A percentile compares a stretch with the other conserved stretches of the same genome.
These are phyloP conservation scores for Trematosphaeria pertusa DNA, from an alignment of 2,329 filamentous ascomycete genomes.

Conservation along the genomic window DNA sequence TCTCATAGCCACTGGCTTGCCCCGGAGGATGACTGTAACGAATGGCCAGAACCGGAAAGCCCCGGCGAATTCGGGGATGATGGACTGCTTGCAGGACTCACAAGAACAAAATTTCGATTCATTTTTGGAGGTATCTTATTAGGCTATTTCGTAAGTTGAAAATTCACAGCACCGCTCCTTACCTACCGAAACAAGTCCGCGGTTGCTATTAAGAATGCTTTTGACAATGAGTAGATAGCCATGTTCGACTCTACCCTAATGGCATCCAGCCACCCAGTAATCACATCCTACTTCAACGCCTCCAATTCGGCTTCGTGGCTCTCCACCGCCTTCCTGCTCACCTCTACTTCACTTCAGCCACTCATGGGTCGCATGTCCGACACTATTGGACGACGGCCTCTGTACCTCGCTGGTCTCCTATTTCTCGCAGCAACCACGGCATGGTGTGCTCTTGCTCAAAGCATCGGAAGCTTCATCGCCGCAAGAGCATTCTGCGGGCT, in stretches of 20 bases:
- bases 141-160: constrained; percentile 47
- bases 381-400: constrained; percentile 70
- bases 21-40: constrained; percentile 27
- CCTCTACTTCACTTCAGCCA: constrained; percentile 77
- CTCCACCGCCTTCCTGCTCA: constrained; percentile 79
- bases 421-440: constrained; percentile 70
- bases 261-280: constrained; percentile 81
- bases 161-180: not conserved
- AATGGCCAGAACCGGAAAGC: constrained; percentile 26
- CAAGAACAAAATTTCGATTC: constrained; percentile 42
- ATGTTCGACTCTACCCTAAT: constrained; percentile 80
- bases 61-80: constrained; percentile 37
- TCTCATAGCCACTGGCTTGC: constrained; percentile 34
- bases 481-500: constrained; percentile 75
- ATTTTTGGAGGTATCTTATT: constrained; percentile 47
- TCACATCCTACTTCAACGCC: constrained; percentile 79
- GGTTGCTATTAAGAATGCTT: constrained; percentile 47
- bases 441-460: constrained; percentile 72
- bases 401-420: constrained; percentile 69
- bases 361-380: constrained; percentile 77
- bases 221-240: constrained; percentile 33
- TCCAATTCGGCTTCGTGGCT: constrained; percentile 84
- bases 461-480: constrained; percentile 73
- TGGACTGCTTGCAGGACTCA: constrained; percentile 42
- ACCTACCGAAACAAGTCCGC: too few relatives aligned